A percentile compares a stretch with the other conserved stretches of the same genome.
Evolutionary conservation across 495 filamentous ascomycete species (phyloP).

Genomic region (Hyaloscypha bicolor): DNA sequence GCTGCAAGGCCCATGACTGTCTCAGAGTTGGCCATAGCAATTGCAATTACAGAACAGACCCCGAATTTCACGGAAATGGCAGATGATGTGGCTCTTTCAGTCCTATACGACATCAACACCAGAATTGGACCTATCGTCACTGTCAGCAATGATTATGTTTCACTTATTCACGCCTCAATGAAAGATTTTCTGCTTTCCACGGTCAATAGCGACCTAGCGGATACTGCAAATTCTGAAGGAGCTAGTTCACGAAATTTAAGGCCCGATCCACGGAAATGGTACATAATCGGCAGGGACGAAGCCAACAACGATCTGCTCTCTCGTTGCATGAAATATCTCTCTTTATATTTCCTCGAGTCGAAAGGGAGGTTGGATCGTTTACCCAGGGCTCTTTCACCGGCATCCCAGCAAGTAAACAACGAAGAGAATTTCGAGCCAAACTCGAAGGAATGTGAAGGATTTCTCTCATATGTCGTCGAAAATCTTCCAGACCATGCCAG

Average conservation of each 20-base stretch:
- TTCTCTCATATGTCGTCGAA: not conserved
- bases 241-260: not conserved
- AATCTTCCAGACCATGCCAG: not conserved
- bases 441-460: not conserved
- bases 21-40: not conserved
- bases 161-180: not conserved
- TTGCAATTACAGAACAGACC: not conserved
- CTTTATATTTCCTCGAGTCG: not conserved
- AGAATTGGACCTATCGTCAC: not conserved
- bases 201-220: not conserved
- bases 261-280: not conserved
- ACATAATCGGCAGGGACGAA: not conserved
- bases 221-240: not conserved
- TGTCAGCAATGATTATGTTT: not conserved
- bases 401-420: not conserved
- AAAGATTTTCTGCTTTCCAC: not conserved
- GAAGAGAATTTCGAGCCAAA: not conserved
- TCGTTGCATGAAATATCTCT: not conserved
- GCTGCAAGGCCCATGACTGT: not conserved
- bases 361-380: not conserved
- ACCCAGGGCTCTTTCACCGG: not conserved
- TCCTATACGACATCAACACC: not conserved
- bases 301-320: not conserved
- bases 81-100: not conserved
- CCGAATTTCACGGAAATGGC: not conserved